These are phyloP conservation scores for Starmerella powellii DNA, from an alignment of 805 yeast genomes.

Conservation along the genomic window DNA sequence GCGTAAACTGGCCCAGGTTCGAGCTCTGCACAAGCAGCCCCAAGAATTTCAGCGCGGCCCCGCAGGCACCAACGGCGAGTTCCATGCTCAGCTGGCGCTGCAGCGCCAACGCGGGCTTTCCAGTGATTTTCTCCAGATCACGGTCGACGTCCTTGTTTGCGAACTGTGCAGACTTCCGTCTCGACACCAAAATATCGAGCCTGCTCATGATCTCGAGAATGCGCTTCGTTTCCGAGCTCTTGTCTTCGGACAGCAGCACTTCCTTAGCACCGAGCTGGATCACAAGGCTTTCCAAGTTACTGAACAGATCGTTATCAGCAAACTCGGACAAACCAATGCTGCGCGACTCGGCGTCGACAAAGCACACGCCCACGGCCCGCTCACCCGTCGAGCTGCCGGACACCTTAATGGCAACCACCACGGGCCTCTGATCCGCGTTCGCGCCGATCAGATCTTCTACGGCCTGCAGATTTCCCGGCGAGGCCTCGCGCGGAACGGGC, in stretches of 20 bases:
- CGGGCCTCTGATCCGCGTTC: constrained; percentile 36
- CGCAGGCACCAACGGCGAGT: constrained; percentile 48
- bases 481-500: constrained; percentile 43
- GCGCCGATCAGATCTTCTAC: constrained; percentile 58
- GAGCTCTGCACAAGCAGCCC: constrained; percentile 47
- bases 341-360: constrained; percentile 58
- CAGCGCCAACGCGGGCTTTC: constrained; percentile 32
- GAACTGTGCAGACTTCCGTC: constrained; percentile 46
- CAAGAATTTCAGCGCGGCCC: constrained; percentile 59
- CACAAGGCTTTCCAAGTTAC: constrained; percentile 73
- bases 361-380: constrained; percentile 61
- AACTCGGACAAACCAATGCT: constrained; percentile 66
- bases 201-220: constrained; percentile 61
- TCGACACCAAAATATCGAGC: constrained; percentile 62
- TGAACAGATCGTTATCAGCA: constrained; percentile 73
- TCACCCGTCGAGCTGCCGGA: constrained; percentile 31
- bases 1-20: constrained; percentile 38
- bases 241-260: constrained; percentile 42
- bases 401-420: constrained; percentile 43
- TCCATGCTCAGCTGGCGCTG: constrained; percentile 36
- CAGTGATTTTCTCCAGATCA: constrained; percentile 62
- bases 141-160: constrained; percentile 41
- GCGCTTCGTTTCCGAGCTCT: constrained; percentile 40
- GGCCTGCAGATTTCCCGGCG: constrained; percentile 80
- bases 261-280: constrained; percentile 88